These are phyloP conservation scores for Fistulifera pelliculosa DNA, from an alignment of 108 stramenopile species.

Conservation along the genomic window DNA sequence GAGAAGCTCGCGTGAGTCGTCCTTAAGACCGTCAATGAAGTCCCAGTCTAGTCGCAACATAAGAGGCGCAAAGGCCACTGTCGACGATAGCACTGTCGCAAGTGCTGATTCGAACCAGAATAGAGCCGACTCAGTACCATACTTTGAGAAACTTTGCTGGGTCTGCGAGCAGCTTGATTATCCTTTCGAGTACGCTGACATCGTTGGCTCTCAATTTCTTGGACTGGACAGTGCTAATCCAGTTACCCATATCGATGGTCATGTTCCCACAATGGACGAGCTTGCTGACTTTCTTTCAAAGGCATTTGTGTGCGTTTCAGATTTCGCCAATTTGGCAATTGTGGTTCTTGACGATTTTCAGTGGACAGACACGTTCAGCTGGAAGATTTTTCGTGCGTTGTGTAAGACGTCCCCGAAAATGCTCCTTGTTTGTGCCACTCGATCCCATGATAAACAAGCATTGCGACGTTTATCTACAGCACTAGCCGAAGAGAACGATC, in stretches of 20 bases:
- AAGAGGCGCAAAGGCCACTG: too few species aligned
- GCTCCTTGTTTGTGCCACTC: slow-evolving; percentile 39
- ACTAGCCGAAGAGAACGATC: slow-evolving; percentile 18
- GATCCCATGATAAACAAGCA: slow-evolving; percentile 30
- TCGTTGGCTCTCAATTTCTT: slow-evolving; percentile 32
- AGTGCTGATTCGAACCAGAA: slow-evolving; percentile 1
- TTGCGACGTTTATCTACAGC: slow-evolving; percentile 19
- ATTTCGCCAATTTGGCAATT: slow-evolving; percentile 30
- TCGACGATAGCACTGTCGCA: slow-evolving; percentile 3
- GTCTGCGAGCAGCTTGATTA: slow-evolving; percentile 51
- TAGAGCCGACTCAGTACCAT: slow-evolving; percentile 6
- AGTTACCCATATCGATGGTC: slow-evolving; percentile 13
- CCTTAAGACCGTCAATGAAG: too few species aligned
- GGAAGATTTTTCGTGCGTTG: slow-evolving; percentile 51
- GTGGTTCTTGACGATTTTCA: slow-evolving; percentile 58
- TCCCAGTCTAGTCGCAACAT: too few species aligned
- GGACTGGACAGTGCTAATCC: slow-evolving; percentile 17
- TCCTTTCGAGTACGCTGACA: slow-evolving; percentile 43
- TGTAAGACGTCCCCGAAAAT: slow-evolving; percentile 35
- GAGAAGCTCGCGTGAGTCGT: background rate
- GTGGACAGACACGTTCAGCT: slow-evolving; percentile 52
- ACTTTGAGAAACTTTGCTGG: slow-evolving; percentile 30
- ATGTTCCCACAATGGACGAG: slow-evolving; percentile 23
- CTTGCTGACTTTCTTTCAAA: slow-evolving; percentile 47
- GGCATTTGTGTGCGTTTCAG: slow-evolving; percentile 45